Evolutionary conservation across 2,329 filamentous ascomycete genomes (phyloP).

Genomic region (Diaporthe citriasiana): DNA sequence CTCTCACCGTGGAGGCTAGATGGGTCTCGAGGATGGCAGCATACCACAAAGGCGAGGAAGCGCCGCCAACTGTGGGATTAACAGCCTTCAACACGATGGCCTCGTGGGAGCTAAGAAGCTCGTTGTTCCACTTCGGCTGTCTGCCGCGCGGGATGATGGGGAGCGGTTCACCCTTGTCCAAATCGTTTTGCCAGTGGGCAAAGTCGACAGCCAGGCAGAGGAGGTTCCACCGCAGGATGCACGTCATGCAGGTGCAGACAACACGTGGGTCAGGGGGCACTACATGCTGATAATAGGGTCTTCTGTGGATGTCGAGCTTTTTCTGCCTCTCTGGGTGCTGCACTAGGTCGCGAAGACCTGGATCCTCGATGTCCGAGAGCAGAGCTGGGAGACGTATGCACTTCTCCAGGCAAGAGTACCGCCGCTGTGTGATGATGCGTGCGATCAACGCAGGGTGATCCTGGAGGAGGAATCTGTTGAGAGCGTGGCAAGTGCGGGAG

Average conservation of each 20-base stretch:
- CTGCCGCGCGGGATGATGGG: constrained; percentile 64
- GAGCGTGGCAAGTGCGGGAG: constrained; percentile 56
- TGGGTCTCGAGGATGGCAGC: constrained; percentile 55
- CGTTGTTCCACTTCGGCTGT: constrained; percentile 63
- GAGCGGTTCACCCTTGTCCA: constrained; percentile 66
- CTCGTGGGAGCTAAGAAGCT: constrained; percentile 60
- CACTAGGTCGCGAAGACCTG: constrained; percentile 54
- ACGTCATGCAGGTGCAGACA: constrained; percentile 71
- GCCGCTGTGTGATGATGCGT: constrained; percentile 57
- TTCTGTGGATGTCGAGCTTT: constrained; percentile 60
- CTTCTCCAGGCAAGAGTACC: constrained; percentile 64
- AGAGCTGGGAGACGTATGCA: constrained; percentile 66
- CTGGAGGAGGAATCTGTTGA: constrained; percentile 58
- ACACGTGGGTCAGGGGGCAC: constrained; percentile 58
- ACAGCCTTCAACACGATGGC: constrained; percentile 61
- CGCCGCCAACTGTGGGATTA: constrained; percentile 45
- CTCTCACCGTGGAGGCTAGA: constrained; percentile 50
- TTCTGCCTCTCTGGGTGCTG: constrained; percentile 58
- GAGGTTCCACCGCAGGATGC: constrained; percentile 69
- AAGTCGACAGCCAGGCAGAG: constrained; percentile 69
- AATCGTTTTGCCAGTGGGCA: constrained; percentile 66
- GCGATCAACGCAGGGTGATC: constrained; percentile 60
- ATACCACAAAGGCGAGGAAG: constrained; percentile 59
- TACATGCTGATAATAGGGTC: constrained; percentile 68
- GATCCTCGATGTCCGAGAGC: constrained; percentile 56